phyloP scores from a whole-genome alignment of 2,329 filamentous ascomycete species.

The Falciphora oryzae region DNA sequence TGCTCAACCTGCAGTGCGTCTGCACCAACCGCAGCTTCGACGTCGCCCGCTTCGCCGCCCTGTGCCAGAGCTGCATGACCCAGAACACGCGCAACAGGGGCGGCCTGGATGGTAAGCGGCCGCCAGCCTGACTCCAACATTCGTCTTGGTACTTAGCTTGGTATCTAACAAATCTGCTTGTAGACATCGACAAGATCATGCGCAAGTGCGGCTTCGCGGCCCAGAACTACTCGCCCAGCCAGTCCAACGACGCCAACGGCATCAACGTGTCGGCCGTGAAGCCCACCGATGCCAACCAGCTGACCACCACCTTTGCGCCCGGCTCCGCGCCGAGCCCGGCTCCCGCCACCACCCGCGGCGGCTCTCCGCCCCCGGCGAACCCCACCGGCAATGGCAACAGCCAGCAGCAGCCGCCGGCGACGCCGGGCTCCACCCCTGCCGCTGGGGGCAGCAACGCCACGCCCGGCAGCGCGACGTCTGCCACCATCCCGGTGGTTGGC shows the following conservation, averaged over 20 bases:
- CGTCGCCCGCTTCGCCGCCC: slow-evolving; percentile 28
- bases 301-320: slow-evolving; percentile 29
- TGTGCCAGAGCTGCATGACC: slow-evolving; percentile 33
- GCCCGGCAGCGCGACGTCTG: neutral
- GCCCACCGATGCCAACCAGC: slow-evolving; percentile 26
- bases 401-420: neutral
- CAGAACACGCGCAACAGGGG: slow-evolving; percentile 20
- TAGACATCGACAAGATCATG: slow-evolving; percentile 31
- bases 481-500: neutral
- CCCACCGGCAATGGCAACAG: neutral
- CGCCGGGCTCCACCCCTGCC: too few relatives aligned
- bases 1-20: slow-evolving; percentile 33
- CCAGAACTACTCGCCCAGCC: slow-evolving; percentile 22
- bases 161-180: slow-evolving; percentile 6
- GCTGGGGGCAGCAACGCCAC: neutral
- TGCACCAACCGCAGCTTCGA: slow-evolving; percentile 36
- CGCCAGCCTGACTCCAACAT: neutral
- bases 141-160: neutral
- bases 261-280: slow-evolving; percentile 27
- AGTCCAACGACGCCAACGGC: slow-evolving; percentile 19
- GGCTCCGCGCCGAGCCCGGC: slow-evolving; percentile 7
- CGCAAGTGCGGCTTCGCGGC: slow-evolving; percentile 29
- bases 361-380: too few relatives aligned
- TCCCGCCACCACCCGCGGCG: too few relatives aligned
- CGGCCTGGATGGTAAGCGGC: neutral